Evolutionary conservation across 371 early-diverging fungal species (phyloP).

Genomic region (Nematocida minor): DNA sequence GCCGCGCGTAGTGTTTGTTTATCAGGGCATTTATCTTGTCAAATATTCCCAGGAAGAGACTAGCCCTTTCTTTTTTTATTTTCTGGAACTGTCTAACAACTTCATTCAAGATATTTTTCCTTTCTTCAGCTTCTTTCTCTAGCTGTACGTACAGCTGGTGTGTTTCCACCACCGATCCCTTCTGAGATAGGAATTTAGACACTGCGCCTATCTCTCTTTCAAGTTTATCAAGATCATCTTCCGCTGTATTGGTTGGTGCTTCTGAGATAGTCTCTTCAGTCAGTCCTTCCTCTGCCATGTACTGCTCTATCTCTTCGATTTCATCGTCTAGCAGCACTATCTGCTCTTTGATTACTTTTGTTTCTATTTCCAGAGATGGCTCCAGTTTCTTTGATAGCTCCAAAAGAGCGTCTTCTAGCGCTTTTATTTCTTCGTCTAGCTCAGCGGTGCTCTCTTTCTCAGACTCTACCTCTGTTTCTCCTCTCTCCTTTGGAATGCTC

Average conservation of each 20-base stretch:
- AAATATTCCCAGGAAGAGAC: constrained; percentile 77
- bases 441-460: neutral
- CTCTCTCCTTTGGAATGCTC: neutral
- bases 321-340: constrained; percentile 3
- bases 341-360: constrained; percentile 37
- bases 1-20: constrained; percentile 82
- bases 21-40: constrained; percentile 77
- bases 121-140: constrained; percentile 19
- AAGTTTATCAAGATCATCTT: constrained; percentile 28
- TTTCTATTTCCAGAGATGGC: constrained; percentile 17
- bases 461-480: neutral
- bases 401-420: constrained; percentile 1
- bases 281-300: constrained; percentile 42
- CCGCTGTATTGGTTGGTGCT: neutral
- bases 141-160: neutral
- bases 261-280: neutral
- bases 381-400: constrained; percentile 8
- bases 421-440: constrained; percentile 5
- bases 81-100: constrained; percentile 67
- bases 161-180: neutral
- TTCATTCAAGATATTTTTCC: neutral
- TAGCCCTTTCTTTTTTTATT: constrained; percentile 74
- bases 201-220: constrained; percentile 32
- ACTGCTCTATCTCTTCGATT: constrained; percentile 47
- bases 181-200: neutral